Percentiles rank a stretch among this genome's conserved stretches.
Conservation (phyloP, 2,329 filamentous ascomycete species). For the Zymoseptoria brevis region DNA sequence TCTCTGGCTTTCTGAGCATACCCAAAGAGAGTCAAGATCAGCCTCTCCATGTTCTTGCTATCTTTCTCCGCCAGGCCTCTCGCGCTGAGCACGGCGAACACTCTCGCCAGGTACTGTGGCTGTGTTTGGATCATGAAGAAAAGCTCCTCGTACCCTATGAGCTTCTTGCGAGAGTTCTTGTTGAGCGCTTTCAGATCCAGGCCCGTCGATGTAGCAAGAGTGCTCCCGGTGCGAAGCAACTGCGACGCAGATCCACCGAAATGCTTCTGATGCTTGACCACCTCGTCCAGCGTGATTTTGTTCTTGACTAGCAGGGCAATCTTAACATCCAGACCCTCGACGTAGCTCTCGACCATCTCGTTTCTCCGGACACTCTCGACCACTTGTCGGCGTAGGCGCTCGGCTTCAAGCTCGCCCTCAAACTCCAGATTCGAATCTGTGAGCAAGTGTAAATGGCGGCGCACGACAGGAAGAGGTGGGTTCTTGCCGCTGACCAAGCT, state of each 20-base stretch:
- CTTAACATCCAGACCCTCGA: slow-evolving; percentile 97
- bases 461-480: slow-evolving; percentile 90
- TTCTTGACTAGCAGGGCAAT: slow-evolving; percentile 98
- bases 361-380: slow-evolving; percentile 97
- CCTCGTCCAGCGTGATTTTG: slow-evolving; percentile 97
- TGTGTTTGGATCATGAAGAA: slow-evolving; percentile 98
- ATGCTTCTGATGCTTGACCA: slow-evolving; percentile 92
- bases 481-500: slow-evolving; percentile 94
- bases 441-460: slow-evolving; percentile 94
- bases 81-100: slow-evolving; percentile 79
- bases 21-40: slow-evolving; percentile 94
- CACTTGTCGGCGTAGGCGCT: slow-evolving; percentile 87
- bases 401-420: slow-evolving; percentile 96
- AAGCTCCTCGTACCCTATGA: slow-evolving; percentile 93
- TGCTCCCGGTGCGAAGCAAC: slow-evolving; percentile 25
- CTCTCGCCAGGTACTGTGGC: slow-evolving; percentile 80
- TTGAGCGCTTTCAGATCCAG: slow-evolving; percentile 94
- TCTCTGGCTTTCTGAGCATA: slow-evolving; percentile 95
- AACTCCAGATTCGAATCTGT: slow-evolving; percentile 99
- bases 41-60: slow-evolving; percentile 79
- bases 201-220: slow-evolving; percentile 57
- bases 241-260: slow-evolving; percentile 59
- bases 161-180: slow-evolving; percentile 89
- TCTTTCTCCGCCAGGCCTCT: slow-evolving; percentile 84
- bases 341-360: slow-evolving; percentile 94